These are phyloP conservation scores for Stropharia rugosoannulata DNA, from an alignment of 768 basidiomycete species.

Conservation along the genomic window DNA sequence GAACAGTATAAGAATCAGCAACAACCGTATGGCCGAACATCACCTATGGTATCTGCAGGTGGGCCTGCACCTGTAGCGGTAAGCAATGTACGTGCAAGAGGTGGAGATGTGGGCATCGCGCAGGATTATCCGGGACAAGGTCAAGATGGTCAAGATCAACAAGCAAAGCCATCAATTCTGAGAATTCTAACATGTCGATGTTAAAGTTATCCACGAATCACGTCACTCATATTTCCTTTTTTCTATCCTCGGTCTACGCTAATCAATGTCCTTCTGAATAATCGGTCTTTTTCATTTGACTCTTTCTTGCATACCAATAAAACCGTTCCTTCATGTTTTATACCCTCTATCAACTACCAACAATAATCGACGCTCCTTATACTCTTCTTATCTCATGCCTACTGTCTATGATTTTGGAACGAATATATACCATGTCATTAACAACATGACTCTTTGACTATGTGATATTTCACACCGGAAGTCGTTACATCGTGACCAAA, in stretches of 20 bases:
- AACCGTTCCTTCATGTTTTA: slow-evolving; percentile 17
- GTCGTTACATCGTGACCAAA: too few relatives aligned
- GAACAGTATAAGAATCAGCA: slow-evolving; percentile 57
- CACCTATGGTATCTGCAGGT: slow-evolving; percentile 77
- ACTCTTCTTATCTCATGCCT: slow-evolving; percentile 29
- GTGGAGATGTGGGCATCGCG: slow-evolving; percentile 65
- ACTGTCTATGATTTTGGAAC: slow-evolving; percentile 23
- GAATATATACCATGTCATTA: slow-evolving; percentile 21
- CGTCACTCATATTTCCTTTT: slow-evolving; percentile 4
- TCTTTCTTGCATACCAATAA: slow-evolving; percentile 17
- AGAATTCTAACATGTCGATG: slow-evolving; percentile 80
- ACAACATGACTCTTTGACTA: slow-evolving; percentile 8
- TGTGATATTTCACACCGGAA: background rate
- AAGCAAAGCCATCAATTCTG: slow-evolving; percentile 42
- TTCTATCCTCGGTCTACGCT: slow-evolving; percentile 11
- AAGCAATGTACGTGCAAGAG: slow-evolving; percentile 69
- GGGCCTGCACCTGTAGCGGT: slow-evolving; percentile 71
- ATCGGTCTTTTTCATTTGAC: slow-evolving; percentile 10
- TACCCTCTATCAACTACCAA: slow-evolving; percentile 15
- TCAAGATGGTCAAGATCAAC: slow-evolving; percentile 51
- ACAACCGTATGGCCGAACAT: slow-evolving; percentile 66
- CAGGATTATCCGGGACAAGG: slow-evolving; percentile 54
- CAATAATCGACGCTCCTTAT: slow-evolving; percentile 20
- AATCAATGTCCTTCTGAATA: slow-evolving; percentile 11
- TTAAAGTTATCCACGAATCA: slow-evolving; percentile 29